These are phyloP conservation scores for Clarireedia sp. DNA, from an alignment of 2,329 filamentous ascomycete species.

Conservation along the genomic window DNA sequence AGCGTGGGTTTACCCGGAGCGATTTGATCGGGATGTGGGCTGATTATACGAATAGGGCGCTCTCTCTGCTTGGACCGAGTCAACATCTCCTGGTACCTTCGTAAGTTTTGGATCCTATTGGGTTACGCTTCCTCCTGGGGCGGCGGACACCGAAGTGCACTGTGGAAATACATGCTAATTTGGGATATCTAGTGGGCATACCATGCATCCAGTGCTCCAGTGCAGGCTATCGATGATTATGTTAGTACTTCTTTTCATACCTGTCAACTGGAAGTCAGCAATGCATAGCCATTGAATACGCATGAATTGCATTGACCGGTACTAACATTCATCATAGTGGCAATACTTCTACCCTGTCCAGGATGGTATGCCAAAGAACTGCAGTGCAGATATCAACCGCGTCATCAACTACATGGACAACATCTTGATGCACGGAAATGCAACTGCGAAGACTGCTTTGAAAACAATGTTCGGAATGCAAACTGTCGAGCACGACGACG, in stretches of 20 bases:
- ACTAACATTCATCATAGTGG: conserved; percentile 33
- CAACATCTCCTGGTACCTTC: conserved; percentile 45
- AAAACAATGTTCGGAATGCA: conserved; percentile 45
- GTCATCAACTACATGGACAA: conserved; percentile 49
- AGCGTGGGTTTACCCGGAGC: conserved; percentile 18
- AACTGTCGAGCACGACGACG: conserved; percentile 18
- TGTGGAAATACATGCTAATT: not conserved
- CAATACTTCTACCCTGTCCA: conserved; percentile 50
- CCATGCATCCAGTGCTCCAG: conserved; percentile 47
- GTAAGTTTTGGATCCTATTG: not conserved
- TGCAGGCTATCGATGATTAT: conserved; percentile 47
- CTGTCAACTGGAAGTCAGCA: not conserved
- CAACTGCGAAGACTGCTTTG: conserved; percentile 35
- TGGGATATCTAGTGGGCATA: conserved; percentile 41
- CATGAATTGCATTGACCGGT: not conserved
- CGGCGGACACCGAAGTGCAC: no score
- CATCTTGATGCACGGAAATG: conserved; percentile 36
- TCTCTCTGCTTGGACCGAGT: conserved; percentile 47
- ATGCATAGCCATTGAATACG: no score
- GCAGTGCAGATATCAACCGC: conserved; percentile 42
- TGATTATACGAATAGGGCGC: conserved; percentile 32
- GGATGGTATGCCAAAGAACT: conserved; percentile 50
- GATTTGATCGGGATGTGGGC: not conserved
- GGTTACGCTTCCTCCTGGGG: no score
- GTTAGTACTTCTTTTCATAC: conserved; percentile 20